Evolutionary conservation across 116 monocot genomes (phyloP), one percentile per base, ranked within the genome.

Genomic region (Zostera marina): DNA sequence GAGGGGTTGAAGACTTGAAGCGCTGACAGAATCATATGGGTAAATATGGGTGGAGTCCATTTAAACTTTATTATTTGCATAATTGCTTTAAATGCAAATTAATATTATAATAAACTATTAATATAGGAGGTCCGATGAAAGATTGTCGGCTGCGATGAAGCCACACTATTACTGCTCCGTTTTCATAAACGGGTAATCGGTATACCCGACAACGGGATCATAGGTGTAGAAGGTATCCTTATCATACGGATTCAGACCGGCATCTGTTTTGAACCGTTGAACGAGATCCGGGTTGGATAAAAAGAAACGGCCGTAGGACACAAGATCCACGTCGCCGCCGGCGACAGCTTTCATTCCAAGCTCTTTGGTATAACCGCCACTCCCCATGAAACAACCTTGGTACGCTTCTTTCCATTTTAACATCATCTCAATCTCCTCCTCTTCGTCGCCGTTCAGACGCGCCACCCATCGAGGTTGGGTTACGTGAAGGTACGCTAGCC

Each of bases 221-320:
- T 58, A 17, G 11, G 47, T 70, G 41, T 69, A 73, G 64, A 81
- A 81, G 0, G 81, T 81, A 1, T 0, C 10, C 43, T 73, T 65
- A 15, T 73, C 59, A 17, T 80, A 80, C 66, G 65, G 52, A 59
- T 75, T 80, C 1, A 80, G 65, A 4, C 51, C 65, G 3, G 81
- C 76, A 43, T 66, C 25, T 11, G 73, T 25, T 54, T 65, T 56
- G 15, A 81, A 81, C 21, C 81, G 60, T 44, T 54, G 63, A 15
- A 73, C 73, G 22, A 81, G 62, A 22, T 81, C 81, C 1, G 81
- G 81, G 17, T 81, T 81, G 32, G 76, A 73, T 41, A 81, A 41
- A 67, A 81, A 81, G 21, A 67, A 39, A 22, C 76, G 68, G 0
- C 76, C 81, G 15, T 42, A 81, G 1, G 63, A 58, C 0, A 81